phyloP scores from a whole-genome alignment of 768 basidiomycete genomes.

The Tulasnella sp. region DNA sequence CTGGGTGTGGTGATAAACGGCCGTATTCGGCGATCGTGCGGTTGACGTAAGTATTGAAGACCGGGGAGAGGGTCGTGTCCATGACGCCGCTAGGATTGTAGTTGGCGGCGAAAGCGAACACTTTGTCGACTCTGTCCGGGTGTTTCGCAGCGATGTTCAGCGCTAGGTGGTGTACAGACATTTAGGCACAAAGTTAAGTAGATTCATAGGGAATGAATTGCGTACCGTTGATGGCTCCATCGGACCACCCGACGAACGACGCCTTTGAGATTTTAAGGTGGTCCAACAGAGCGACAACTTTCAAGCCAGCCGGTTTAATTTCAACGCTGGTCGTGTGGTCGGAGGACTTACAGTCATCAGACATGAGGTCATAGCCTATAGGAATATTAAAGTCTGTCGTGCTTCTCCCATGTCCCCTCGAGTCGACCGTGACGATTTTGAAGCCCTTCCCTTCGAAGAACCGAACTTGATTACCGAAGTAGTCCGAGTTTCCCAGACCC shows the following conservation, averaged over 20 bases:
- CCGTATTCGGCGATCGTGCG: slow-evolving; percentile 17
- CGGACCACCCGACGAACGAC: slow-evolving; percentile 19
- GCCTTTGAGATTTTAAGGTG: slow-evolving; percentile 1
- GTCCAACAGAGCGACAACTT: slow-evolving; percentile 10
- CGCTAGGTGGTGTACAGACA: background rate
- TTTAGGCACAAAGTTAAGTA: background rate
- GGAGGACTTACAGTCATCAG: background rate
- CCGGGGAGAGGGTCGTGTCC: background rate
- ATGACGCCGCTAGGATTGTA: slow-evolving; percentile 22
- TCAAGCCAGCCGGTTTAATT: background rate
- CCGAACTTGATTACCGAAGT: slow-evolving; percentile 2
- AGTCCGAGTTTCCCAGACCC: slow-evolving; percentile 18
- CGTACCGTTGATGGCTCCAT: slow-evolving; percentile 14
- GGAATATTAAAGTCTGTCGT: background rate
- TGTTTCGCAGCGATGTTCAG: slow-evolving; percentile 15
- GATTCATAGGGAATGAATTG: background rate
- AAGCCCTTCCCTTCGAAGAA: background rate
- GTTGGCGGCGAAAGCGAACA: slow-evolving; percentile 20
- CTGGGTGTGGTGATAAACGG: background rate
- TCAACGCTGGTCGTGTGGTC: background rate
- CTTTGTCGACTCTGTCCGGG: slow-evolving; percentile 6
- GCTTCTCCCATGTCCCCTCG: slow-evolving; percentile 22
- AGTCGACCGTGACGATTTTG: slow-evolving; percentile 10
- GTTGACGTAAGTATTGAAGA: slow-evolving; percentile 20
- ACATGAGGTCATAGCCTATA: slow-evolving; percentile 15